Evolutionary conservation across 1,284 basidiomycete species (phyloP).

Genomic region (Mycena sp.): DNA sequence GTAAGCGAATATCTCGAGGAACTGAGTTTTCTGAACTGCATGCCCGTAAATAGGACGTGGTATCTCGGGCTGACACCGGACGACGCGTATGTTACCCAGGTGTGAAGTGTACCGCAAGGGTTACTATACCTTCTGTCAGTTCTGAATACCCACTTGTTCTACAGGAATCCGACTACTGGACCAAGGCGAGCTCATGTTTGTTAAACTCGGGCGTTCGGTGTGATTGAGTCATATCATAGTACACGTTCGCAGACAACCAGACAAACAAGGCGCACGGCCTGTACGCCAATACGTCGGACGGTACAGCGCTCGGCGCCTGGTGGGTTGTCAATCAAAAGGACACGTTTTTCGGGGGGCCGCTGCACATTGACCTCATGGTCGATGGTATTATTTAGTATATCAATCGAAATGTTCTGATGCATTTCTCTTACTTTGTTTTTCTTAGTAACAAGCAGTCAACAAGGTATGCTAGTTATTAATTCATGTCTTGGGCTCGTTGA

Average conservation of each 20-base stretch:
- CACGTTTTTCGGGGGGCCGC: conserved; percentile 40
- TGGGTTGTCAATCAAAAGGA: conserved; percentile 42
- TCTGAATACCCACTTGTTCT: neutral
- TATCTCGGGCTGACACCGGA: conserved; percentile 27
- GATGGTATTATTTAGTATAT: conserved; percentile 37
- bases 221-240: conserved; percentile 27
- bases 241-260: conserved; percentile 41
- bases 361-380: conserved; percentile 41
- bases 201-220: too few species aligned
- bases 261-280: conserved; percentile 32
- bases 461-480: conserved; percentile 10
- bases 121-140: too few species aligned
- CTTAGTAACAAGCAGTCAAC: conserved; percentile 37
- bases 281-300: conserved; percentile 23
- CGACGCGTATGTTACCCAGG: conserved; percentile 22
- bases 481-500: too few species aligned
- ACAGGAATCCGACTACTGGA: conserved; percentile 41
- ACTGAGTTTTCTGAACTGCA: neutral
- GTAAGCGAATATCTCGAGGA: conserved; percentile 23
- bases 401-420: neutral
- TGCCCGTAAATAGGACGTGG: conserved; percentile 23
- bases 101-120: too few species aligned
- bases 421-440: neutral
- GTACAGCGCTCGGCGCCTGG: conserved; percentile 37
- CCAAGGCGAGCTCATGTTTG: conserved; percentile 32